Conservation (phyloP, 1,284 basidiomycete species). For the Malassezia dermatis region DNA sequence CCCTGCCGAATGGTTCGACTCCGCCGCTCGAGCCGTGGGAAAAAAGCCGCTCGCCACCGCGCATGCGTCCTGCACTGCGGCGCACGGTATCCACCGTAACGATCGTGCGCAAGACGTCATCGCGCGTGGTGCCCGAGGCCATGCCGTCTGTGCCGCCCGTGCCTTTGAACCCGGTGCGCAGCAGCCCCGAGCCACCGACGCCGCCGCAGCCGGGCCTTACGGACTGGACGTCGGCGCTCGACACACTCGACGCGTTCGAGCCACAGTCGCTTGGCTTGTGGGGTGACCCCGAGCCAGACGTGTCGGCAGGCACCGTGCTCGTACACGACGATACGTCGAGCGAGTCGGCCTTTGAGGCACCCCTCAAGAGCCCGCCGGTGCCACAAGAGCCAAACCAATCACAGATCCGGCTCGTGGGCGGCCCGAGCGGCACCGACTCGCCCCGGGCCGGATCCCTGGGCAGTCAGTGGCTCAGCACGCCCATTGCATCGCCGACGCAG, state of each 20-base stretch:
- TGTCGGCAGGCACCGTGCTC: not conserved
- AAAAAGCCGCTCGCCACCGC: not conserved
- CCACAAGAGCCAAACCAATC: slow-evolving; percentile 1
- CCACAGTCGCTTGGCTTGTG: slow-evolving; percentile 1
- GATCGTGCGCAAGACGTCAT: slow-evolving; percentile 10
- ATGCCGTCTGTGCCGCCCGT: not conserved
- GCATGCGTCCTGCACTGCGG: not conserved
- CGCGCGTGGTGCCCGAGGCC: not conserved
- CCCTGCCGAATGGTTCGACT: not conserved
- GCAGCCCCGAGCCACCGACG: not conserved
- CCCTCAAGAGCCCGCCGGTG: not conserved
- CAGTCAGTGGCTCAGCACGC: not conserved
- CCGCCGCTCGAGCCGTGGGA: not conserved
- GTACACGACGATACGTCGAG: not conserved
- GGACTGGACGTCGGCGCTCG: slow-evolving; percentile 9
- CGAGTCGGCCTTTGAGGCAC: slow-evolving; percentile 13
- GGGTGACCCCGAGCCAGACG: not conserved
- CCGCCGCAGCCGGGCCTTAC: not conserved
- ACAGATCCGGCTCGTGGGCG: slow-evolving; percentile 5
- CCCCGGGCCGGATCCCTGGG: not conserved
- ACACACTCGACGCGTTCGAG: slow-evolving; percentile 7
- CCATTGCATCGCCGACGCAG: not conserved
- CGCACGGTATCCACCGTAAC: slow-evolving; percentile 15
- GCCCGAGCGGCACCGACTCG: not conserved
- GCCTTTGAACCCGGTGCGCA: not conserved